Evolutionary conservation across 2,329 filamentous ascomycete genomes (phyloP), one percentile per base, ranked within the genome.

Genomic region (Calycina herbarum): DNA sequence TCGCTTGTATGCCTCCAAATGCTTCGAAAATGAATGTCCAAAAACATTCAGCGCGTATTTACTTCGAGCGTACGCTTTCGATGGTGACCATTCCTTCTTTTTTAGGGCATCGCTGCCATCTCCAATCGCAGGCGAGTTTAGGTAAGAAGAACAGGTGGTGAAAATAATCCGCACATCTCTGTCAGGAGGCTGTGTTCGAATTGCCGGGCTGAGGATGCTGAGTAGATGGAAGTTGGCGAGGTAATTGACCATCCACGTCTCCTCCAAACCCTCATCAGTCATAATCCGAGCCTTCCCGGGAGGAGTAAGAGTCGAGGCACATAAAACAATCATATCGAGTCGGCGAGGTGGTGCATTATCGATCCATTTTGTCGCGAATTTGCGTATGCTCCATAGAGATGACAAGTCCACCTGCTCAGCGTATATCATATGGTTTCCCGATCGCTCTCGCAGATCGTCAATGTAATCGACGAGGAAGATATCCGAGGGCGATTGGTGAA

Each of bases 301-400:
- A 2, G 92, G 89, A 4, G 90, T 92, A 70, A 93, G 81, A 0
- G 89, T 90, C 57, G 91, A 91, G 10, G 90, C 95, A 77, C 93
- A 97, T 20, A 99, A 83, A 24, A 99, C 86, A 58, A 99, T 82
- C 88, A 94, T 94, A 77, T 99, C 95, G 6, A 99, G 81, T 59
- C 96, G 84, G 64, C 96, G 85, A 8, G 94, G 92, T 2, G 95
- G 94, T 27, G 91, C 86, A 77, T 97, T 98, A 78, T 99, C 94
- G 70, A 99, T 93, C 94, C 96, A 99, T 81, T 93, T 94, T 0
- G 95, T 99, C 13, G 95, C 95, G 77, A 99, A 99, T 68, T 89
- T 85, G 48, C 95, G 91, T 72, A 99, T 89, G 77, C 92, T 96
- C 77, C 97, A 88, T n/a, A 99, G 82, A 17, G 90, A 94, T 13